Percentiles rank a stretch among this genome's conserved stretches.
Evolutionary conservation across 1,284 basidiomycete genomes (phyloP).

Genomic region (Golubevia pallescens): DNA sequence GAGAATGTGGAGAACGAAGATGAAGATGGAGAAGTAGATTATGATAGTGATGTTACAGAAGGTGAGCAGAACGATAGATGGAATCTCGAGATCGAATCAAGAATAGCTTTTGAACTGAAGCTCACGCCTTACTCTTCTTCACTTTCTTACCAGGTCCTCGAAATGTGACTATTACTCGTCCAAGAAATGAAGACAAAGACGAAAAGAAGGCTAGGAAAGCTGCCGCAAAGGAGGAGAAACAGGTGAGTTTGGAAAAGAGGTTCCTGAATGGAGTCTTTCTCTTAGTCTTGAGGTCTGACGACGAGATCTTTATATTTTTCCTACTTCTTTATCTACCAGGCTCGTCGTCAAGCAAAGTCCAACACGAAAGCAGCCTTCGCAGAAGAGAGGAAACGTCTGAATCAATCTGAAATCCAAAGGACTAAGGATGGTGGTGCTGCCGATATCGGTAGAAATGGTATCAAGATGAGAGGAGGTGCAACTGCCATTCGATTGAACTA

Average conservation of each 20-base stretch:
- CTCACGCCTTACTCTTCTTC: not conserved
- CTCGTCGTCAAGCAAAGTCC: no score
- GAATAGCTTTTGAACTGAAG: conserved; percentile 1
- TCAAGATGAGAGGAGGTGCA: no score
- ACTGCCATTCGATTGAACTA: no score
- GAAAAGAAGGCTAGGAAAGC: conserved; percentile 86
- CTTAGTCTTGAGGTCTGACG: no score
- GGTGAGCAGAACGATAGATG: conserved; percentile 3
- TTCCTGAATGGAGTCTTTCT: no score
- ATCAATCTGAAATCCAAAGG: no score
- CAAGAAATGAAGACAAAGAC: conserved; percentile 80
- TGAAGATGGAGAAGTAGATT: conserved; percentile 12
- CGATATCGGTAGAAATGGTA: no score
- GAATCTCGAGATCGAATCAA: conserved; percentile 52
- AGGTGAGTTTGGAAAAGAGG: conserved; percentile 67
- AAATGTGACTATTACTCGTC: conserved; percentile 69
- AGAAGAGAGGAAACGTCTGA: no score
- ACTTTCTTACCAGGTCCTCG: not conserved
- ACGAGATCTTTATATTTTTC: no score
- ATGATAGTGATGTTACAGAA: conserved; percentile 17
- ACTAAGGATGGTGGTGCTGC: no score
- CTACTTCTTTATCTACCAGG: no score
- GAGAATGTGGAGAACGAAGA: conserved; percentile 1
- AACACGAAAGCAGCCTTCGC: no score
- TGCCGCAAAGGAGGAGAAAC: conserved; percentile 82